Evolutionary conservation across 106 monocot species (phyloP).

Genomic region (Allium cepa): DNA sequence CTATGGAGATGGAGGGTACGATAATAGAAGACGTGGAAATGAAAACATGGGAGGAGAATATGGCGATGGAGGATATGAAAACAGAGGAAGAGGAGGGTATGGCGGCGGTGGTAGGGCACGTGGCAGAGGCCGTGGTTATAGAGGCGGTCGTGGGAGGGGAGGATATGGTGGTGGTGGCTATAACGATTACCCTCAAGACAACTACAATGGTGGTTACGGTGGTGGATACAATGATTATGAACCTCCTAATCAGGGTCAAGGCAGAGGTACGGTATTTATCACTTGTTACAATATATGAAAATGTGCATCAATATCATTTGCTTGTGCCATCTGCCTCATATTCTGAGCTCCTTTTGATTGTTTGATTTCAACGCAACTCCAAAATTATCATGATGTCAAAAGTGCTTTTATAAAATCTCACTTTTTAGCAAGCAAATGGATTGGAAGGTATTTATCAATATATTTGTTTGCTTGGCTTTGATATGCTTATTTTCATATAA

Average conservation of each 20-base stretch:
- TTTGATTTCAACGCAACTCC: not conserved
- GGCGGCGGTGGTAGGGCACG: conserved; percentile 35
- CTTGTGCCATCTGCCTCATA: not conserved
- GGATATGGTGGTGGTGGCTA: conserved; percentile 34
- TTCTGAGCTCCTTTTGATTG: not conserved
- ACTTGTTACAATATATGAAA: not conserved
- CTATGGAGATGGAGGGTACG: conserved; percentile 42
- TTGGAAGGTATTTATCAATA: no score
- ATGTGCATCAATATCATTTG: not conserved
- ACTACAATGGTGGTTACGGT: conserved; percentile 7
- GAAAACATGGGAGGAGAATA: conserved; percentile 18
- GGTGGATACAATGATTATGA: conserved; percentile 18
- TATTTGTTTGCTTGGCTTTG: no score
- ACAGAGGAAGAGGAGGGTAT: conserved; percentile 31
- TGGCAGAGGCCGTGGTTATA: conserved; percentile 40
- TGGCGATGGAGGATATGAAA: conserved; percentile 40
- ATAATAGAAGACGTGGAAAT: conserved; percentile 27
- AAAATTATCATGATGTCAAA: no score
- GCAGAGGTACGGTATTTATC: conserved; percentile 14
- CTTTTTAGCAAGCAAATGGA: no score
- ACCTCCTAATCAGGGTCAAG: conserved; percentile 10
- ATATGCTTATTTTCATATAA: no score
- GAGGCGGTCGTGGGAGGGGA: conserved; percentile 33
- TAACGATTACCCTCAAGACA: conserved; percentile 14
- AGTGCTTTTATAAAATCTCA: no score